phyloP scores from a whole-genome alignment of 2,329 filamentous ascomycete species.

The Fusarium graminum region DNA sequence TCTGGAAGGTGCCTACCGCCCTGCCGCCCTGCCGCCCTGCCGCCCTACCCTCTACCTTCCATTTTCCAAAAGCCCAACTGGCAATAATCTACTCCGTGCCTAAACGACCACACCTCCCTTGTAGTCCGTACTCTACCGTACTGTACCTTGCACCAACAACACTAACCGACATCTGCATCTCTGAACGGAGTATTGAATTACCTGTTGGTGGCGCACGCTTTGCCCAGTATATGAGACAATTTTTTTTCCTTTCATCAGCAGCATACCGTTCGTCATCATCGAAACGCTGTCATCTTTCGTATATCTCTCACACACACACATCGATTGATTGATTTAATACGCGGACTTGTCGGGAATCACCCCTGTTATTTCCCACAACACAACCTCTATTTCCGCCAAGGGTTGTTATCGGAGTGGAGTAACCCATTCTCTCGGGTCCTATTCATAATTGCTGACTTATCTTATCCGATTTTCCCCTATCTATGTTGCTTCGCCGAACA shows the following conservation, averaged over 20 bases:
- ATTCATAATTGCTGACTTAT: conserved; percentile 25
- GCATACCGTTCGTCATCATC: conserved; percentile 5
- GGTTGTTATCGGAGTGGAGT: conserved; percentile 32
- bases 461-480: conserved; percentile 27
- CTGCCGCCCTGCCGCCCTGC: not conserved
- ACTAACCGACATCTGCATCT: conserved; percentile 11
- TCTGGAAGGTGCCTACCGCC: conserved; percentile 16
- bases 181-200: not conserved
- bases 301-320: conserved; percentile 15
- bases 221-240: conserved; percentile 18
- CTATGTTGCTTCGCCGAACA: conserved; percentile 23
- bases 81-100: not conserved
- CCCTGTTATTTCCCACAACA: conserved; percentile 13
- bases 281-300: conserved; percentile 5
- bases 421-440: conserved; percentile 32
- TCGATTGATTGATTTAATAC: not conserved
- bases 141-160: conserved; percentile 1
- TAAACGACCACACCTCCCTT: not conserved
- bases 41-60: conserved; percentile 11
- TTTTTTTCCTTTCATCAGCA: conserved; percentile 1
- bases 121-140: not conserved
- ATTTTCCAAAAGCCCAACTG: conserved; percentile 20
- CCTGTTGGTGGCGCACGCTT: conserved; percentile 34
- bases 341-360: conserved; percentile 14
- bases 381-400: conserved; percentile 26